Base-by-base conservation (phyloP, 352 stramenopile genomes). In the Paralagenidium karlingii region DNA sequence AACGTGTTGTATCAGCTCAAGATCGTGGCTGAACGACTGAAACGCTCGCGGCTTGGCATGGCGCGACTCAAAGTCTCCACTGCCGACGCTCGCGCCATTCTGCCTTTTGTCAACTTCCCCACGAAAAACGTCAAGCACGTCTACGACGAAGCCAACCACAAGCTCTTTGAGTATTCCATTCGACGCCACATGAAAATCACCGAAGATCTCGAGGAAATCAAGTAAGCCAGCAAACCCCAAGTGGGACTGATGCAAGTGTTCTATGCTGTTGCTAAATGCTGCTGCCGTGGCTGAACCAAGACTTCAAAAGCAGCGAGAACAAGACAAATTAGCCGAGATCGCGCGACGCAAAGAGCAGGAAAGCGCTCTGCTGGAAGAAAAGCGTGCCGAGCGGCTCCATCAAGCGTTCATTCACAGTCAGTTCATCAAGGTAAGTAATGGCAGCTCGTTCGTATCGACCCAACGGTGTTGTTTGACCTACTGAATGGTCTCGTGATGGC, bases 1-100 rank as follows among this genome's bases (percentile, higher is more conserved):
- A 74, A 81, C n/a, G 29, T 94, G 26, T 53, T 95, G 10, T 94
- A 91, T 53, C 78, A 94, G 43, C 80, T 94, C 47, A 91, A 90
- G 60, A 68, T 87, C 13, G 15, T 33, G 13, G 28, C 13, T 15
- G 28, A 33, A 33, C 28, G 15, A 33, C 13, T 15, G 28, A 33
- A 33, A 33, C 28, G 15, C 13, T 13, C 15, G 28, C 13, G 15
- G 13, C 15, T 33, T 33, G 28, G 28, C 13, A 33, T 33, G 13
- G 15, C n/a, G n/a, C n/a, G n/a, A n/a, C n/a, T n/a, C n/a, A n/a
- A n/a, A n/a, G n/a, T n/a, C n/a, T n/a, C n/a, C n/a, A n/a, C n/a
- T n/a, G n/a, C n/a, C n/a, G n/a, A 45, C 8, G 0, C n/a, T 34
- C 2, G n/a, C 12, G 12, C 2, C 0, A 19, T 27, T 38, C 12